Conservation (phyloP, 2,329 filamentous ascomycete species). For the Diaporthe ilicicola region DNA sequence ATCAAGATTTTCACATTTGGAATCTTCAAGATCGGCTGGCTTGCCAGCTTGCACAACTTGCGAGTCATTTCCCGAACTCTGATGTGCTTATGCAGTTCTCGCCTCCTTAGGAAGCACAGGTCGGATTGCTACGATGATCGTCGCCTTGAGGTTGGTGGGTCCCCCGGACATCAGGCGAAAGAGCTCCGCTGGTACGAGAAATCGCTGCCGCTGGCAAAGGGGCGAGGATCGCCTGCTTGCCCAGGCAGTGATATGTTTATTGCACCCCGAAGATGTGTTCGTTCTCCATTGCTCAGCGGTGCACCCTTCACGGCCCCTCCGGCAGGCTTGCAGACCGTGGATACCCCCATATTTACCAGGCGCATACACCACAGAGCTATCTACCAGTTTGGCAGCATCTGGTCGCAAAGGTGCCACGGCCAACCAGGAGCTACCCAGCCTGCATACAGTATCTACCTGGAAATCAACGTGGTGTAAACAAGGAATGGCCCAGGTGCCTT, state of each 20-base stretch:
- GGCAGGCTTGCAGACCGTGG: background rate
- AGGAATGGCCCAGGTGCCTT: background rate
- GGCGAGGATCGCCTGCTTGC: background rate
- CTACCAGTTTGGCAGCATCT: background rate
- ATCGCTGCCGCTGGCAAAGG: conserved; percentile 3
- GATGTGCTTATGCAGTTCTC: conserved; percentile 18
- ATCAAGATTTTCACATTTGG: conserved; percentile 5
- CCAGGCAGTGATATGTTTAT: background rate
- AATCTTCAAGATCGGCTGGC: background rate
- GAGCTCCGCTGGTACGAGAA: conserved; percentile 5
- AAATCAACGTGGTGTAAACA: conserved; percentile 5
- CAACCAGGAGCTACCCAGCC: background rate
- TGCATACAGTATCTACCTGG: background rate
- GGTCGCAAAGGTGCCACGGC: background rate
- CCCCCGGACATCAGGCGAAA: conserved; percentile 5
- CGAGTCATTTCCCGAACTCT: conserved; percentile 24
- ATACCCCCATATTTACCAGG: background rate
- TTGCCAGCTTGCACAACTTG: conserved; percentile 1
- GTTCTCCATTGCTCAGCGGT: conserved; percentile 19
- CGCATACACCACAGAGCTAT: background rate
- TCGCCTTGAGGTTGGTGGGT: conserved; percentile 7
- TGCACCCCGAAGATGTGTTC: conserved; percentile 24
- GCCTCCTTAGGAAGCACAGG: conserved; percentile 12
- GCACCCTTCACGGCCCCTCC: conserved; percentile 18
- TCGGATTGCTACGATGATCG: conserved; percentile 5